Evolutionary conservation across 1,139 yeast species (phyloP).

Genomic region (Geotrichum candidum): DNA sequence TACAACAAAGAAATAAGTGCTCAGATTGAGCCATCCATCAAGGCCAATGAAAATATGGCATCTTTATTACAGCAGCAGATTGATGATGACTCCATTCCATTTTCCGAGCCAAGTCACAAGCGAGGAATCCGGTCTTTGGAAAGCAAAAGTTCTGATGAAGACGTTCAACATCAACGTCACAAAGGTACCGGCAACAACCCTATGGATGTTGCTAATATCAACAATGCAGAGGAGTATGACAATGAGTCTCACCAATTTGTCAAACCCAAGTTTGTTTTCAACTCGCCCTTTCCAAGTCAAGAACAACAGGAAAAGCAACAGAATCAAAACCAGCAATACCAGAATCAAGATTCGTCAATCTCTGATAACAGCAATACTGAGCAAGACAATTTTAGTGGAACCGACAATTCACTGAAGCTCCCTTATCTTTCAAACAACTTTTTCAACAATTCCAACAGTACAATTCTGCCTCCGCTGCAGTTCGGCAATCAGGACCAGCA

Average conservation of each 20-base stretch:
- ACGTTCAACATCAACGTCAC: neutral
- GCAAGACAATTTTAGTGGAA: neutral
- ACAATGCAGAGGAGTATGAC: slow-evolving; percentile 4
- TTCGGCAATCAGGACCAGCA: slow-evolving; percentile 1
- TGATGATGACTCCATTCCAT: neutral
- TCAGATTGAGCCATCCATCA: slow-evolving; percentile 5
- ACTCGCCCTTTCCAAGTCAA: neutral
- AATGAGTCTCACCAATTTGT: slow-evolving; percentile 3
- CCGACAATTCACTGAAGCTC: neutral
- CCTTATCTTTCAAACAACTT: slow-evolving; percentile 1
- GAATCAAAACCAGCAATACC: neutral
- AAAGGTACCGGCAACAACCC: neutral
- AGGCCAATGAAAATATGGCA: slow-evolving; percentile 1
- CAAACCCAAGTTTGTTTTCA: neutral
- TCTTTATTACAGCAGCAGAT: neutral
- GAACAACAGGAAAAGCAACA: neutral
- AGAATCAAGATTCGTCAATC: neutral
- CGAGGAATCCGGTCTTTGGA: slow-evolving; percentile 10
- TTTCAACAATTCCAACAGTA: neutral
- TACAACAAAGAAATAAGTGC: slow-evolving; percentile 8
- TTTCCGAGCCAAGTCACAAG: slow-evolving; percentile 3
- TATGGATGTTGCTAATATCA: slow-evolving; percentile 4
- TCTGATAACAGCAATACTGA: neutral
- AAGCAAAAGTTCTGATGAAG: slow-evolving; percentile 6
- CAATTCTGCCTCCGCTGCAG: slow-evolving; percentile 7